Percentiles rank a stretch among this genome's conserved stretches.
Conservation (phyloP, 2,329 filamentous ascomycete species). For the Aspergillus hiratsukae region DNA sequence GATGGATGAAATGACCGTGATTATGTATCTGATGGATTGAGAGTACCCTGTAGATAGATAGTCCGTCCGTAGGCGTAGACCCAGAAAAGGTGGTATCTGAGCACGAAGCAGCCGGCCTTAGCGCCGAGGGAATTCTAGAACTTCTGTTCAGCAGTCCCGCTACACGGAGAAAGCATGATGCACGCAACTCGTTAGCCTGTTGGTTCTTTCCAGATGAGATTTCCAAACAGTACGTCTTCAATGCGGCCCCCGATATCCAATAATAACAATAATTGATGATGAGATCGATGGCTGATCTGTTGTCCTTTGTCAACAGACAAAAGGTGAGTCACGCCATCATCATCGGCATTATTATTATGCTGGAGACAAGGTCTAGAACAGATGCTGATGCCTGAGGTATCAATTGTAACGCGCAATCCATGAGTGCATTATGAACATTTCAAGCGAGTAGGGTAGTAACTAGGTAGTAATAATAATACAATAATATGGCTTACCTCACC, state of each 20-base stretch:
- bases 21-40: background rate
- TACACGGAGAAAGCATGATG: conserved; percentile 9
- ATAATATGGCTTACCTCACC: conserved; percentile 9
- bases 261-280: background rate
- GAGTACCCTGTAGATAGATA: background rate
- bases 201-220: background rate
- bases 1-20: background rate
- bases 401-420: conserved; percentile 7
- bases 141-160: conserved; percentile 1
- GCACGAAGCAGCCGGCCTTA: background rate
- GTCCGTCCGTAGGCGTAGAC: background rate
- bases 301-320: background rate
- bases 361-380: background rate
- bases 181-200: conserved; percentile 1
- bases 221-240: background rate
- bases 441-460: background rate
- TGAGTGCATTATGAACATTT: background rate
- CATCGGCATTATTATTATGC: background rate
- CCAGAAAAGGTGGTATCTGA: background rate
- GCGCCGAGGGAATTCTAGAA: conserved; percentile 3
- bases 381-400: conserved; percentile 4
- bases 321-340: conserved; percentile 1
- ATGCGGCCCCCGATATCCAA: background rate
- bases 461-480: background rate
- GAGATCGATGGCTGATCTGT: background rate